Base-by-base conservation (phyloP, 2,329 filamentous ascomycete species). In the Cladophialophora psammophila region DNA sequence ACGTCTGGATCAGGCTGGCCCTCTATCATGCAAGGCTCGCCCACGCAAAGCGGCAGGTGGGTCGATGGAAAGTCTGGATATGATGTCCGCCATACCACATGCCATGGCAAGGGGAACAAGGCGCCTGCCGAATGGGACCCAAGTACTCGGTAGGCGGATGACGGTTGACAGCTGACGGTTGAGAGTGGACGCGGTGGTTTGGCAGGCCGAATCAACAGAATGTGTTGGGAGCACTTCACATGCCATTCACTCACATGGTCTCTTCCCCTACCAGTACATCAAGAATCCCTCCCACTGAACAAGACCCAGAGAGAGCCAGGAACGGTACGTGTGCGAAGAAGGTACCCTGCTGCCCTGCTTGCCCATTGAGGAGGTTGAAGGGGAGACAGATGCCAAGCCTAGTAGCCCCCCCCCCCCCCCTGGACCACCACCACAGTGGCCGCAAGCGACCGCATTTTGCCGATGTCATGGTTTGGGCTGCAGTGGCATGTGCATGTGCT, bases 1-100 rank as follows among this genome's bases (percentile, higher is more conserved):
- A 18, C 42, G n/a, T 45, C 42, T 6, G 42, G 15, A 45, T 38
- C 36, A 45, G 40, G 40, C 40, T 45, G 5, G 40, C 40, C 40
- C 40, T 45, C 40, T 10, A 38, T 45, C 20, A 50, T 50, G 20
- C 45, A 50, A 50, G 45, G 45, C 45, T 50, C 45, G 45, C 45
- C 45, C 45, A 50, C 7, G 18, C 45, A 26, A 26, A 50, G 45
- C 20, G 5, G 26, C 18, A 26, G 10, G 45, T 50, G 45, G 45
- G 18, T 26, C 45, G 9, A 50, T 7, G 45, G 45, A 31, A 26
- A 26, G 7, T 9, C 18, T 50, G 45, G 45, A 50, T 50, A 50
- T 50, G 9, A 50, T 50, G 45, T 50, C 45, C 45, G 45, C 12
- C 20, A 20, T 50, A n/a, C 45, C 45, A 50, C 45, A 50, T 50